Conservation (phyloP, 192 early-diverging fungal genomes). For the Umbelopsis sp. region DNA sequence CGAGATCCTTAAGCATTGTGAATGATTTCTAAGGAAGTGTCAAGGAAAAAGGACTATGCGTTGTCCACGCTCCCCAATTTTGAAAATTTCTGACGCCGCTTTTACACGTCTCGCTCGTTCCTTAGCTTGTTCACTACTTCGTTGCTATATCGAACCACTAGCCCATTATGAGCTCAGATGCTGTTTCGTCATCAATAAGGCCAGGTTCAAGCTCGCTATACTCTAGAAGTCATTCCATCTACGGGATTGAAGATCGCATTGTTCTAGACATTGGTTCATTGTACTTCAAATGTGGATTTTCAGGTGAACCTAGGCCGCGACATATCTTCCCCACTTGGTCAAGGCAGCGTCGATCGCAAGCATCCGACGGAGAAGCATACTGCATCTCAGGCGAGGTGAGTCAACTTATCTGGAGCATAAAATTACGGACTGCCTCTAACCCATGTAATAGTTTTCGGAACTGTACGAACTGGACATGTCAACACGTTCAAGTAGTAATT, state of each 20-base stretch:
- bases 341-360: conserved; percentile 43
- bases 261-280: conserved; percentile 85
- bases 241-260: conserved; percentile 82
- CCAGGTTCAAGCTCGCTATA: not conserved
- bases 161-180: conserved; percentile 17
- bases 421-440: no score
- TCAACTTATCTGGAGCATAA: conserved; percentile 14
- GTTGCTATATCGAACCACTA: not conserved
- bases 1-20: conserved; percentile 14
- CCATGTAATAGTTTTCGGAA: conserved; percentile 41
- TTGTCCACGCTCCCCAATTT: no score
- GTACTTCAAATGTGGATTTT: conserved; percentile 84
- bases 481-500: conserved; percentile 7
- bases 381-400: conserved; percentile 46
- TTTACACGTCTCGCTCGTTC: no score
- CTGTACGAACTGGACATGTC: conserved; percentile 50
- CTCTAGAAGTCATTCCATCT: conserved; percentile 58
- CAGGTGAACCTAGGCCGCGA: conserved; percentile 78
- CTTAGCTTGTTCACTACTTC: no score
- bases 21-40: not conserved
- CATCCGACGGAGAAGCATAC: conserved; percentile 39
- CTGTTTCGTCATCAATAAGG: not conserved
- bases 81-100: no score
- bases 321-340: conserved; percentile 61
- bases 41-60: not conserved